phyloP scores from a whole-genome alignment of 345 rosid species.

The Odontarrhena argentea region DNA sequence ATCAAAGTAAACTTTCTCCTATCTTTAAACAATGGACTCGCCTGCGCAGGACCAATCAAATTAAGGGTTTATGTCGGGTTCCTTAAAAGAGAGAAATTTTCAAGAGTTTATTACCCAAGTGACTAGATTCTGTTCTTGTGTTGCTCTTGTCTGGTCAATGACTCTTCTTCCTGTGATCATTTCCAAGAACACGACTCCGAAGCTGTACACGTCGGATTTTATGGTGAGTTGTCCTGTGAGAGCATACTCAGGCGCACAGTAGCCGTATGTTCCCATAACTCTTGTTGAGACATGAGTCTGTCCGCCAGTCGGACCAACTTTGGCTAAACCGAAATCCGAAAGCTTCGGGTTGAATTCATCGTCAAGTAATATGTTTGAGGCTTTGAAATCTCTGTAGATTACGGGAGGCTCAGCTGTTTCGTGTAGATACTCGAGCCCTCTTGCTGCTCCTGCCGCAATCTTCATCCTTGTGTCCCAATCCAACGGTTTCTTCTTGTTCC shows the following conservation, averaged over 20 bases:
- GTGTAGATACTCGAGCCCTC: slow-evolving; percentile 80
- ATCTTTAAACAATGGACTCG: slow-evolving; percentile 69
- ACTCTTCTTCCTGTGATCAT: slow-evolving; percentile 84
- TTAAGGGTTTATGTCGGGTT: neutral
- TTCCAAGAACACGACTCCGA: slow-evolving; percentile 81
- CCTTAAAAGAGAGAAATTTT: neutral
- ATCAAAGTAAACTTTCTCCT: slow-evolving; percentile 60
- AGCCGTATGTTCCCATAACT: slow-evolving; percentile 91
- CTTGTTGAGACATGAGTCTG: slow-evolving; percentile 74
- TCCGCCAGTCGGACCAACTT: slow-evolving; percentile 76
- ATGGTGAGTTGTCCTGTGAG: slow-evolving; percentile 65
- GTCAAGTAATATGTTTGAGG: slow-evolving; percentile 72
- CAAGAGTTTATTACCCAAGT: slow-evolving; percentile 54
- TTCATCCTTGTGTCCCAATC: slow-evolving; percentile 81
- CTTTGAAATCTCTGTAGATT: slow-evolving; percentile 79
- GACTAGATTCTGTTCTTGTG: slow-evolving; percentile 68
- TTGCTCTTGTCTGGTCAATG: slow-evolving; percentile 61
- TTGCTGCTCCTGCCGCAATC: slow-evolving; percentile 74
- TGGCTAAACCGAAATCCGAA: slow-evolving; percentile 86
- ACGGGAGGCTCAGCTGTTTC: slow-evolving; percentile 74
- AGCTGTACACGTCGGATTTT: slow-evolving; percentile 83
- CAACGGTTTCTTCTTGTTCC: slow-evolving; percentile 47
- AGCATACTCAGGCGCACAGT: slow-evolving; percentile 82
- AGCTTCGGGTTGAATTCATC: slow-evolving; percentile 66
- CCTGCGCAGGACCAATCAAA: slow-evolving; percentile 44